Base-by-base conservation (phyloP, 139 green algal genomes). In the Edaphochlamys debaryana region DNA sequence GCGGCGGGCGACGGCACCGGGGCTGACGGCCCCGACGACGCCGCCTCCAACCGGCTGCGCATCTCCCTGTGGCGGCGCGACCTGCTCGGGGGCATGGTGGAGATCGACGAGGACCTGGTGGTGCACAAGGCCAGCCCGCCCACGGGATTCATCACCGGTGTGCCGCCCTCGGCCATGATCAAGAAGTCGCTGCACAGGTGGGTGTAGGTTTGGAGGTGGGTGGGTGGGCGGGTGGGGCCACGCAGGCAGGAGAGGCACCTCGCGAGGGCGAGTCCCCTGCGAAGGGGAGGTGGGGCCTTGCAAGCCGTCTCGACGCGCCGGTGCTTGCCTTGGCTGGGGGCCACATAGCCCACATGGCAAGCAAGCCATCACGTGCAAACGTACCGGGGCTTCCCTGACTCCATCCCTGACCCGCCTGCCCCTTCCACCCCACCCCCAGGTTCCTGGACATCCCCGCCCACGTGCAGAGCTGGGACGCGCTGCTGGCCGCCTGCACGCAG, bases 151-250 rank as follows among this genome's bases (percentile, higher is more conserved):
- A 72, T 83, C 32, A 36, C 78, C n/a, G 74, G 74, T 27, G 29
- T 80, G 67, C 73, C 74, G 6, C 20, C 38, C 29, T 15, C 52
- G 22, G 32, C 69, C 36, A 67, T 87, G 62, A 20, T 48, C 22
- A 82, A 70, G 60, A 79, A 87, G 72, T 72, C 62, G 1, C 37
- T 87, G 27, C 27, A 23, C 62, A 76, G 66, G 60, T 79, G 71
- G 11, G 45, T 9, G 11, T 13, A 54, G n/a, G n/a, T n/a, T n/a
- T n/a, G n/a, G n/a, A n/a, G n/a, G n/a, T n/a, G n/a, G n/a, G n/a
- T n/a, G n/a, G n/a, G n/a, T n/a, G n/a, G n/a, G n/a, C n/a, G n/a
- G n/a, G n/a, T n/a, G n/a, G n/a, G n/a, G n/a, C n/a, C n/a, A n/a
- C n/a, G n/a, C n/a, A n/a, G n/a, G n/a, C n/a, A n/a, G n/a, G n/a